phyloP scores from a whole-genome alignment of 768 basidiomycete genomes.

The Cystobasidium tubakii region DNA sequence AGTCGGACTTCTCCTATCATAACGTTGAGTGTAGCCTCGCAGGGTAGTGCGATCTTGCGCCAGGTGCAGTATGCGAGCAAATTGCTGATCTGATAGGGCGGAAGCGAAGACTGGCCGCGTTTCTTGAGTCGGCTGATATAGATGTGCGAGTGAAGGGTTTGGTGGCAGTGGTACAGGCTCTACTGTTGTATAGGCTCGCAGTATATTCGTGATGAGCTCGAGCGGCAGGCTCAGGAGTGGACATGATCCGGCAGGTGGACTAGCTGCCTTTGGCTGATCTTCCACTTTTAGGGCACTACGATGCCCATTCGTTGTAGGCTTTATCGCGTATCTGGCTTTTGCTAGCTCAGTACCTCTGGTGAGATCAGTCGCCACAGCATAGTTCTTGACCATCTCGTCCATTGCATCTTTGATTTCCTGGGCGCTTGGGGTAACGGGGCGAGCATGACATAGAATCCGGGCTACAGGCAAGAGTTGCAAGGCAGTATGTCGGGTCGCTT shows the following conservation, averaged over 20 bases:
- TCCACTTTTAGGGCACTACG: not conserved
- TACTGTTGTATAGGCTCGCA: conserved; percentile 6
- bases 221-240: conserved; percentile 21
- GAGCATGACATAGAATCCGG: conserved; percentile 25
- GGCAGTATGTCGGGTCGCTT: conserved; percentile 23
- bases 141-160: not conserved
- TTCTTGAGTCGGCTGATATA: not conserved
- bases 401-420: conserved; percentile 1
- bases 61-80: not conserved
- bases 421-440: not conserved
- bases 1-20: not conserved
- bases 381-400: conserved; percentile 2
- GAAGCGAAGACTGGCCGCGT: conserved; percentile 22
- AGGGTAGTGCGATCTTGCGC: conserved; percentile 27
- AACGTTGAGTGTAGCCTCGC: conserved; percentile 15
- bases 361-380: not conserved
- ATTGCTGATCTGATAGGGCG: conserved; percentile 22
- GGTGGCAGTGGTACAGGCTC: conserved; percentile 31
- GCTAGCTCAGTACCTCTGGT: not conserved
- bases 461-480: conserved; percentile 17
- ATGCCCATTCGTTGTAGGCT: not conserved
- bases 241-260: not conserved
- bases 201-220: conserved; percentile 15
- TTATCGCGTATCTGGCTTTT: not conserved
- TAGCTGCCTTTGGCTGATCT: not conserved